A percentile compares a stretch with the other conserved stretches of the same genome.
phyloP scores from a whole-genome alignment of 2,329 filamentous ascomycete species.

The Trichoderma endophyticum region DNA sequence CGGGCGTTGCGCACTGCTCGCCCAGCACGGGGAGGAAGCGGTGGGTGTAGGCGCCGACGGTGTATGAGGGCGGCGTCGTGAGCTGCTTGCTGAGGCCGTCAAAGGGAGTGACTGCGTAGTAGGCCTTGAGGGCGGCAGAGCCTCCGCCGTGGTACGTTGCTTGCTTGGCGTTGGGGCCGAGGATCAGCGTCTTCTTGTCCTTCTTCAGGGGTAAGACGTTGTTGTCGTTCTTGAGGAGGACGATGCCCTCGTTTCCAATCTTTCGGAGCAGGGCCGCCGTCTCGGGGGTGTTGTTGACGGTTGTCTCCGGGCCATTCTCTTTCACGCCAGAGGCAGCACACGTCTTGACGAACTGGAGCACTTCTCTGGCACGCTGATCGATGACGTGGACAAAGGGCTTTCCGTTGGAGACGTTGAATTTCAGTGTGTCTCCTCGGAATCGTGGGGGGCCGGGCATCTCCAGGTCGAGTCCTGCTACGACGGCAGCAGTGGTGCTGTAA shows the following conservation, averaged over 20 bases:
- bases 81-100: constrained; percentile 63
- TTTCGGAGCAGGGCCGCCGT: constrained; percentile 62
- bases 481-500: constrained; percentile 51
- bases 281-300: constrained; percentile 55
- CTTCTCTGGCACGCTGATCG: constrained; percentile 55
- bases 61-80: constrained; percentile 44
- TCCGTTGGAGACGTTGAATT: constrained; percentile 52
- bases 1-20: constrained; percentile 46
- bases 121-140: constrained; percentile 57
- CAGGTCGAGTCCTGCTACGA: constrained; percentile 52
- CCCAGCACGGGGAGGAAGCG: constrained; percentile 61
- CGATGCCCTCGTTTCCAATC: constrained; percentile 66
- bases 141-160: constrained; percentile 62
- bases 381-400: constrained; percentile 55
- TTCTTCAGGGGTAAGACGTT: constrained; percentile 61
- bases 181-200: constrained; percentile 56
- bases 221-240: constrained; percentile 70
- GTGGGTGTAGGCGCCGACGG: constrained; percentile 62
- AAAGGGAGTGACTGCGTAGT: constrained; percentile 69
- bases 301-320: constrained; percentile 52
- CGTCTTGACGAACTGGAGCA: constrained; percentile 59
- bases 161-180: constrained; percentile 57
- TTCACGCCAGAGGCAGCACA: constrained; percentile 52
- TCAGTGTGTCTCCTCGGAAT: constrained; percentile 49
- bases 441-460: constrained; percentile 59